Percentiles rank a stretch among this genome's conserved stretches.
phyloP scores from a whole-genome alignment of 345 rosid genomes.

The Punica granatum region DNA sequence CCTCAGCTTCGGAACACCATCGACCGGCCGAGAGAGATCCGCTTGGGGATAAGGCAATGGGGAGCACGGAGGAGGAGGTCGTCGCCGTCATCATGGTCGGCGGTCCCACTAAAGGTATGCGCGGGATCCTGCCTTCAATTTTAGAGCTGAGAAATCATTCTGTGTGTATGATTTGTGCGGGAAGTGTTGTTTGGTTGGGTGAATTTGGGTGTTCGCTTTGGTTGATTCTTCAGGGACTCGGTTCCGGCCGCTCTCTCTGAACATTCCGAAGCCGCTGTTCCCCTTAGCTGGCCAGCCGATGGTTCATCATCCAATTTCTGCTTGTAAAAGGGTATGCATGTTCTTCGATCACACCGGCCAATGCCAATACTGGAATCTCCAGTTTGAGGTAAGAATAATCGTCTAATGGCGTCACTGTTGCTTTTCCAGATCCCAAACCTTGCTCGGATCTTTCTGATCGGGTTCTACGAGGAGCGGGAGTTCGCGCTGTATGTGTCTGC shows the following conservation, averaged over 20 bases:
- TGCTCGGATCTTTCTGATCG: slow-evolving; percentile 67
- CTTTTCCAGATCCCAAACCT: slow-evolving; percentile 67
- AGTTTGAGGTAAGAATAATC: background rate
- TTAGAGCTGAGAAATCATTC: background rate
- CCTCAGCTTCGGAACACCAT: too few species aligned
- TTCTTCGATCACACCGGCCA: background rate
- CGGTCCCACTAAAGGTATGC: slow-evolving; percentile 94
- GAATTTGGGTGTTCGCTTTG: background rate
- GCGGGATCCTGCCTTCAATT: background rate
- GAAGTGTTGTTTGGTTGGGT: background rate
- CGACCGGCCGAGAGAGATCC: background rate
- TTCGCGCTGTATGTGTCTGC: slow-evolving; percentile 79
- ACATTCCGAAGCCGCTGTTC: slow-evolving; percentile 84
- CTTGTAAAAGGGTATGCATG: slow-evolving; percentile 83
- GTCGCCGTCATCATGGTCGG: slow-evolving; percentile 99
- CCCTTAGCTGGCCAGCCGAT: slow-evolving; percentile 91
- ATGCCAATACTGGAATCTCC: background rate
- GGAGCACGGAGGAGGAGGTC: slow-evolving; percentile 63
- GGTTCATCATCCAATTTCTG: slow-evolving; percentile 98
- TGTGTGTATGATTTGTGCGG: background rate
- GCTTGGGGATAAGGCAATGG: slow-evolving; percentile 26
- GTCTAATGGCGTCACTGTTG: background rate
- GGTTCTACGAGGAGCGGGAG: slow-evolving; percentile 91
- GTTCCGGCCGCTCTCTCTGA: slow-evolving; percentile 84
- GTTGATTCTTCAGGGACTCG: slow-evolving; percentile 50